Conservation (phyloP, 164 flowering plant genomes). For the Cinnamomum chago region DNA sequence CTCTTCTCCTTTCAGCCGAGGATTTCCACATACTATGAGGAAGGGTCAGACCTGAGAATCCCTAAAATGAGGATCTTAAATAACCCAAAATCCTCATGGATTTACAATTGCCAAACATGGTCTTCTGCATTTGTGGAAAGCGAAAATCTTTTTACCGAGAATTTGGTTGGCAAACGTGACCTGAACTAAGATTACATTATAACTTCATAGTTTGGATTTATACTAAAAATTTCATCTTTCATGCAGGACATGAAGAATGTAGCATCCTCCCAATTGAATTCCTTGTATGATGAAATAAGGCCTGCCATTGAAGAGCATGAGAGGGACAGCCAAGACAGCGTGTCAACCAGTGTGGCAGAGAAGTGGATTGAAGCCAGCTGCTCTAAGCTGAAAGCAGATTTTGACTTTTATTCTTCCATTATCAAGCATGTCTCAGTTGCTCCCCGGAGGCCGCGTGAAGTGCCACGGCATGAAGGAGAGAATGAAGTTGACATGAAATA, state of each 20-base stretch:
- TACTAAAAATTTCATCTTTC: neutral
- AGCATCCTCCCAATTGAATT: conserved; percentile 48
- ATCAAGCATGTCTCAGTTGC: conserved; percentile 52
- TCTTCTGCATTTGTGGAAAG: too few species aligned
- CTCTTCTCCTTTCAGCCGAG: too few species aligned
- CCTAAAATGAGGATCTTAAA: too few species aligned
- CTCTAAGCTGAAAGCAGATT: conserved; percentile 67
- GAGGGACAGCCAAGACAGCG: conserved; percentile 81
- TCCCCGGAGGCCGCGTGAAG: conserved; percentile 17
- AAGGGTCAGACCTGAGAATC: too few species aligned
- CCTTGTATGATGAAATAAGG: conserved; percentile 72
- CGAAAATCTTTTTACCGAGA: too few species aligned
- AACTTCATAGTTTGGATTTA: neutral
- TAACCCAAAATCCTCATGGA: too few species aligned
- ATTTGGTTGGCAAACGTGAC: too few species aligned
- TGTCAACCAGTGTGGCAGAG: conserved; percentile 75
- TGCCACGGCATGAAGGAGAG: too few species aligned
- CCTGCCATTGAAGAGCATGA: conserved; percentile 89
- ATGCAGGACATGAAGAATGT: conserved; percentile 56
- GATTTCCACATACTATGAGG: too few species aligned
- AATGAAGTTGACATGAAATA: too few species aligned
- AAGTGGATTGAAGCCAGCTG: conserved; percentile 89
- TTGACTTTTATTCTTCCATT: conserved; percentile 59
- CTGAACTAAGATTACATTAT: neutral
- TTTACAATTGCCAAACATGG: too few species aligned